A percentile compares a stretch with the other conserved stretches of the same genome.
Conservation (phyloP, 2,329 filamentous ascomycete species). For the Hymenoscyphus fructigenus region DNA sequence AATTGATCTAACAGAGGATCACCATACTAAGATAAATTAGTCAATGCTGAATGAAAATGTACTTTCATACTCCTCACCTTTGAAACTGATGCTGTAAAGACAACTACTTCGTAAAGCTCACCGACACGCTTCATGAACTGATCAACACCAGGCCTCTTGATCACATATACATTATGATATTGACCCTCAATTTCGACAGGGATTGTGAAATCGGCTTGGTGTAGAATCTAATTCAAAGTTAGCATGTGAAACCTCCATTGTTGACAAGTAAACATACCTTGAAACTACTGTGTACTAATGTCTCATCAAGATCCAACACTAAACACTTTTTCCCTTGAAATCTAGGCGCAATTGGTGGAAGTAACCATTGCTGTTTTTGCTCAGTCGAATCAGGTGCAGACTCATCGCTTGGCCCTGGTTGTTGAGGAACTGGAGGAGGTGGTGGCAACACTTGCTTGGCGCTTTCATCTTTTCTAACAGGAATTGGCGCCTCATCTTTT, state of each 20-base stretch:
- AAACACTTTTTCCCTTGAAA: constrained; percentile 89
- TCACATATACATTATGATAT: constrained; percentile 99
- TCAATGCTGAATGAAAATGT: constrained; percentile 4
- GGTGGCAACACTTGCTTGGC: constrained; percentile 26
- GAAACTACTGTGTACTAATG: constrained; percentile 96
- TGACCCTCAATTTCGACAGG: constrained; percentile 98
- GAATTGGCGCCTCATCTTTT: constrained; percentile 27
- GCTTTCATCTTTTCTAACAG: constrained; percentile 26
- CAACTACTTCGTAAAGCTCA: constrained; percentile 96
- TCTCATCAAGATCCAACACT: constrained; percentile 94
- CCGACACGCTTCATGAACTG: constrained; percentile 98
- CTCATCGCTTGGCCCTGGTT: constrained; percentile 23
- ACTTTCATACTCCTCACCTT: constrained; percentile 63
- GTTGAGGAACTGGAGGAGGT: constrained; percentile 30
- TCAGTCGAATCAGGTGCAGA: constrained; percentile 29
- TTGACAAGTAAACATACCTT: constrained; percentile 63
- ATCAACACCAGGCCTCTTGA: constrained; percentile 97
- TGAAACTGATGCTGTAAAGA: constrained; percentile 97
- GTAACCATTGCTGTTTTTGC: constrained; percentile 47
- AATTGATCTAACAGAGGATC: constrained; percentile 94
- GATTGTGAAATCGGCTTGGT: constrained; percentile 98
- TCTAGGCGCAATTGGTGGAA: constrained; percentile 78
- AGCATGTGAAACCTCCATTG: background rate
- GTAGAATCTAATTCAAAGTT: constrained; percentile 67
- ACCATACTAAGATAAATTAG: constrained; percentile 66